Base-by-base conservation (phyloP, 805 yeast species). In the Brettanomyces custersianus region DNA sequence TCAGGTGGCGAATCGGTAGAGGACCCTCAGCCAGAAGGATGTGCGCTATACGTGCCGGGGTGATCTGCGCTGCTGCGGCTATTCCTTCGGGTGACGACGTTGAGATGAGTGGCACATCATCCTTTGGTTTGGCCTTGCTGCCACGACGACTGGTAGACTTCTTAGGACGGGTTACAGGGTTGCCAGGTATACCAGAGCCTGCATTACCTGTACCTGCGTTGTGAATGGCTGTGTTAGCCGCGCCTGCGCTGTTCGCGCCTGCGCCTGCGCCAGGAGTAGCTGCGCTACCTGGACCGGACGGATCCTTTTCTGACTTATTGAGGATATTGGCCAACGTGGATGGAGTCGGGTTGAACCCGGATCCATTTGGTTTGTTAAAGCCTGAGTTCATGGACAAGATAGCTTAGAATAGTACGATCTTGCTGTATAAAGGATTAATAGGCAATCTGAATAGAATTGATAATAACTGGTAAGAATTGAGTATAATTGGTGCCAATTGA, bases 41-140 rank as follows among this genome's bases (percentile, higher is more conserved):
- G 23, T 69, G 70, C 17, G 94, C 84, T 39, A 87, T 63, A 47
- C 85, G 70, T 34, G 78, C 73, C 5, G 95, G 82, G 0, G 95
- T 86, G 20, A 87, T 87, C 46, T 80, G 74, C 32, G 81, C 70
- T 3, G 95, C 95, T 7, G 92, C 92, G 7, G 86, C 88, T 33
- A 85, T 71, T 1, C 94, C 95, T 40, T 78, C 84, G 1, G 95
- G 94, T 5, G 92, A 80, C 27, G 88, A 79, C 0, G 95, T 85
- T 4, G 84, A 74, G 32, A 81, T 59, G 31, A 60, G 38, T 2
- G 46, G 40, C 26, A 54, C 52, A 25, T 51, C 48, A 11, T 55
- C 60, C 22, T 49, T 25, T 25, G 28, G 4, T 8, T 11, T 25
- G n/a, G n/a, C 12, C 25, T 10, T 22, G 10, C 12, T 49, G 23